phyloP scores from a whole-genome alignment of 2,329 filamentous ascomycete species.

The Ceratocystis papillata region DNA sequence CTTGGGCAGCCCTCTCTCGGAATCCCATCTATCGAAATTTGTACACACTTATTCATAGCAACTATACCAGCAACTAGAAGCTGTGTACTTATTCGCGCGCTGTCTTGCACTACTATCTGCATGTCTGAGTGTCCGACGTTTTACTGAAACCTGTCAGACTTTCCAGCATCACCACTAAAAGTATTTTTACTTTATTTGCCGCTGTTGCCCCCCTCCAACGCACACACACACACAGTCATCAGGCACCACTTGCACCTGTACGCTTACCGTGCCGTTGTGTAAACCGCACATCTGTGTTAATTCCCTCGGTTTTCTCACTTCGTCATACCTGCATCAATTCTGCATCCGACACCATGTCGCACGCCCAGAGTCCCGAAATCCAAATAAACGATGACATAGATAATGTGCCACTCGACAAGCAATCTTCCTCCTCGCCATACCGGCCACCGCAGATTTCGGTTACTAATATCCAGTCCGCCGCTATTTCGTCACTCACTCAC shows the following conservation, averaged over 20 bases:
- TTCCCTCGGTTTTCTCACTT: conserved; percentile 13
- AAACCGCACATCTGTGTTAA: not conserved
- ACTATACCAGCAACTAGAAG: not conserved
- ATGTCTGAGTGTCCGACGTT: not conserved
- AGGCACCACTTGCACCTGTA: not conserved
- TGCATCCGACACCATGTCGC: conserved; percentile 19
- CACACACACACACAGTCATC: not conserved
- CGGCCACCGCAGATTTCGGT: conserved; percentile 19
- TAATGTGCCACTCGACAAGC: conserved; percentile 16
- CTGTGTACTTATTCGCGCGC: not conserved
- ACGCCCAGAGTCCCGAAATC: conserved; percentile 15
- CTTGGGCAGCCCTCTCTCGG: no score
- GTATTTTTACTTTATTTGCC: conserved; percentile 6
- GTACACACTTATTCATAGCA: not conserved
- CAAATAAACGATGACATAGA: conserved; percentile 8
- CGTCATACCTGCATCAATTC: conserved; percentile 19
- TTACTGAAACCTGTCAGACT: conserved; percentile 8
- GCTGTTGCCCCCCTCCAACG: not conserved
- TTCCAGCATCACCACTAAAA: conserved; percentile 3
- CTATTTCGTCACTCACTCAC: conserved; percentile 7
- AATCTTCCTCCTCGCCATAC: conserved; percentile 11
- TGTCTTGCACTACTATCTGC: not conserved
- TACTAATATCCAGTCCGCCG: conserved; percentile 1
- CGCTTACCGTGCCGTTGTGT: not conserved
- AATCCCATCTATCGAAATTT: no score